phyloP scores from a whole-genome alignment of 2,329 filamentous ascomycete species.

The Colletotrichum tanaceti region DNA sequence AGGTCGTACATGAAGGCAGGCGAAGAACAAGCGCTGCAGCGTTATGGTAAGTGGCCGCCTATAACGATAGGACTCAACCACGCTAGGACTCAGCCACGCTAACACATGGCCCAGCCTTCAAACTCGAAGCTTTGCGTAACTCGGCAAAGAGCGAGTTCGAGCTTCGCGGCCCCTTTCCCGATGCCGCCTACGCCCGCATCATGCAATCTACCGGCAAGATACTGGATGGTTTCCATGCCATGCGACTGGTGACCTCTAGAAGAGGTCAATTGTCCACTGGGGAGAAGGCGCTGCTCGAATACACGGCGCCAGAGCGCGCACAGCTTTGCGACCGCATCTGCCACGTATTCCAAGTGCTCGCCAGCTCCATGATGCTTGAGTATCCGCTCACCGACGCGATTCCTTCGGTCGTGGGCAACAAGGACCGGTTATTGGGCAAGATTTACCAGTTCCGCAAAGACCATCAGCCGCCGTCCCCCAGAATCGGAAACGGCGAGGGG shows the following conservation, averaged over 20 bases:
- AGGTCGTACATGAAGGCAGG: slow-evolving; percentile 85
- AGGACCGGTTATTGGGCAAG: slow-evolving; percentile 86
- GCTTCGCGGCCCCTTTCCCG: slow-evolving; percentile 86
- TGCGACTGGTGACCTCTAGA: slow-evolving; percentile 91
- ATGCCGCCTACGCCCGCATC: slow-evolving; percentile 77
- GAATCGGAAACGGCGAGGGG: slow-evolving; percentile 55
- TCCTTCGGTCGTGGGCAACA: slow-evolving; percentile 81
- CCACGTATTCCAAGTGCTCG: slow-evolving; percentile 87
- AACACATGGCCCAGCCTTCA: slow-evolving; percentile 59
- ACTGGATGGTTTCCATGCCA: slow-evolving; percentile 93
- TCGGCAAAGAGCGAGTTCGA: slow-evolving; percentile 89
- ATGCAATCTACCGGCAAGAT: slow-evolving; percentile 84
- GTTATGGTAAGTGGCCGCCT: slow-evolving; percentile 64
- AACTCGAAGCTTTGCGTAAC: slow-evolving; percentile 77
- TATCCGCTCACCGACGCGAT: slow-evolving; percentile 92
- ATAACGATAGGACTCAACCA: no score
- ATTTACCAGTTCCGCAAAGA: slow-evolving; percentile 88
- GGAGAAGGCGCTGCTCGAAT: slow-evolving; percentile 82
- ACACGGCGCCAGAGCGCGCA: slow-evolving; percentile 81
- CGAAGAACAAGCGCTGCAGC: slow-evolving; percentile 88
- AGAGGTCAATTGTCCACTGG: slow-evolving; percentile 80
- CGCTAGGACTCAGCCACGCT: not conserved
- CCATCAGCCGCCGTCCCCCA: slow-evolving; percentile 57
- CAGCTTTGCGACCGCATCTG: slow-evolving; percentile 90
- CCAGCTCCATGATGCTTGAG: slow-evolving; percentile 92